Evolutionary conservation across 164 flowering plant species (phyloP), one percentile per base, ranked within the genome.

Genomic region (Magnolia kwangsiensis): DNA sequence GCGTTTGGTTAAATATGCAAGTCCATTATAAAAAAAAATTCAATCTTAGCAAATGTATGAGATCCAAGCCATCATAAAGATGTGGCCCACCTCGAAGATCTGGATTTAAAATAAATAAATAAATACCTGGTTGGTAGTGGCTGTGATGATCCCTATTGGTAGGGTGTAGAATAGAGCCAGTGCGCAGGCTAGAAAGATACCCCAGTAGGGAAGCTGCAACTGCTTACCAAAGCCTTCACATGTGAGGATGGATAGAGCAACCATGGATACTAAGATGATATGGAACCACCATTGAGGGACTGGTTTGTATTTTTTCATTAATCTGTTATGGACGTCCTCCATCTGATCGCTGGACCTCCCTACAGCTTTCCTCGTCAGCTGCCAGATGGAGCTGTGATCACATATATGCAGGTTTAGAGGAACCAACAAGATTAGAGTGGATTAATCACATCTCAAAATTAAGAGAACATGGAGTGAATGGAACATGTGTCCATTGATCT

Each of bases 261-360:
- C n/a, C 74, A 85, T 74, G 0, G 55, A 0, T 7, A 80, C 74
- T 72, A 91, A 77, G 18, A 91, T 67, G 1, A 65, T 1, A 45
- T 80, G 65, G 66, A 94, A 92, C 98, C 98, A 94, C 96, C 95
- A 94, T 45, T 87, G 86, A 1, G 98, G 98, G 8, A 94, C 96
- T 13, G 66, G 24, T 19, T 81, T 78, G 63, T 94, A 94, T 81
- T 86, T 86, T 84, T 84, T 92, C 96, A 94, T 93, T 45, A 93
- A 8, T 71, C 92, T 86, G 2, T 87, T 82, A 73, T 94, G 83
- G 1, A 81, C 72, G n/a, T 81, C 83, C 6, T 55, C 76, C n/a
- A 4, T 7, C n/a, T 74, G 72, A 66, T 64, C 61, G 5, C 59
- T 29, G 51, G 7, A 10, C 14, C 63, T 11, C 19, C 19, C n/a